Base-by-base conservation (phyloP, 129 eudicot species). In the Gnaphalium uliginosum region DNA sequence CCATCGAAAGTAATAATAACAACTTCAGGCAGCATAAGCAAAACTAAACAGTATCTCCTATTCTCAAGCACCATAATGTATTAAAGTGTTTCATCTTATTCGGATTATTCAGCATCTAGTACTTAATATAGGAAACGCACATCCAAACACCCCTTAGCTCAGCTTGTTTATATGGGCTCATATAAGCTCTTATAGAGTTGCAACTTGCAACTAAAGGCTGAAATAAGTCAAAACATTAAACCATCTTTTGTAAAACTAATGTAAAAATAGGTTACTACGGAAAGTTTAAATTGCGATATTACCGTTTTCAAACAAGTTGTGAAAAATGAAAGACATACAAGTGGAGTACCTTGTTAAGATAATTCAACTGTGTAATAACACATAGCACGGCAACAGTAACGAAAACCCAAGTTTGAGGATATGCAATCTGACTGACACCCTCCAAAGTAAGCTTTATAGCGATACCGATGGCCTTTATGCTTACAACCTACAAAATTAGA, bases 401-500 rank as follows among this genome's bases (percentile, higher is more conserved):
- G 66, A 92, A 92, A 61, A 89, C 83, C 98, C 98, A 92, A 72
- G 98, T 89, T 76, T 92, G 94, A n/a, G 96, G 87, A 73, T 83
- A 89, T 53, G 78, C 80, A 78, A 92, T 68, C 75, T 92, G 96
- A 81, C 81, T 92, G 37, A 75, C 78, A 71, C 98, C 98, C 72
- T 89, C 92, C 22, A 92, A 66, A 18, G 98, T 92, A 57, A 92
- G 96, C 81, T 88, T 89, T 80, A 92, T 77, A 22, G 98, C 96
- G 75, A 90, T 92, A 24, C 96, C 98, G 25, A 92, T 83, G 0
- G 98, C 98, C 81, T 92, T 92, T 37, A 92, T 81, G 82, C 98
- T 92, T 33, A 90, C 89, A 78, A 92, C 96, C 98, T 92, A 72
- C 69, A 83, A 27, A 39, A 48, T 66, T 21, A 63, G 61, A 35